Evolutionary conservation across 2,329 filamentous ascomycete genomes (phyloP).

Genomic region (Rhynchosporium agropyri): DNA sequence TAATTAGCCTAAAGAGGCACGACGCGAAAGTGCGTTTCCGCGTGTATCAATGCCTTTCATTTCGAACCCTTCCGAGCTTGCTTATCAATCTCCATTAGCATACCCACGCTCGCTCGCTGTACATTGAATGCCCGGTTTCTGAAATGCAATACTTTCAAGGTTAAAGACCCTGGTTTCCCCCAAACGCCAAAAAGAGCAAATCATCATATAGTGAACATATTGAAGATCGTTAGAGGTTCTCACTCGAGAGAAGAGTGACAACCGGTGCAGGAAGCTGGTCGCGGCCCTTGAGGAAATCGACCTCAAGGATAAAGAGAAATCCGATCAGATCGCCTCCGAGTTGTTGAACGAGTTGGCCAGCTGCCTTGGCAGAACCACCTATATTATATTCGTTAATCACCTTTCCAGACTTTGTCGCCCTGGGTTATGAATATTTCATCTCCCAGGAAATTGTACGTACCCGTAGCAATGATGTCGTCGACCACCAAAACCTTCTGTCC

Average conservation of each 20-base stretch:
- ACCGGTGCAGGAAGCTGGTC: slow-evolving; percentile 85
- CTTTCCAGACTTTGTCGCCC: neutral
- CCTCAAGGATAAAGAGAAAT: slow-evolving; percentile 94
- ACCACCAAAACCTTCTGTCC: slow-evolving; percentile 92
- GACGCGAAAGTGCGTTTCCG: neutral
- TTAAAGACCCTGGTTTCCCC: neutral
- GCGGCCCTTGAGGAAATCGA: slow-evolving; percentile 88
- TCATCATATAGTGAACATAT: neutral
- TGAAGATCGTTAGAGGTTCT: neutral
- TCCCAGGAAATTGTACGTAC: slow-evolving; percentile 53
- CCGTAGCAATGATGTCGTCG: slow-evolving; percentile 98
- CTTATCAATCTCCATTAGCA: slow-evolving; percentile 1
- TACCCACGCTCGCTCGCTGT: neutral
- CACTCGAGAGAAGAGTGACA: slow-evolving; percentile 71
- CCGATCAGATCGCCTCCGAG: slow-evolving; percentile 84
- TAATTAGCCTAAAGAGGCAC: neutral
- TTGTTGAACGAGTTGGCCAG: slow-evolving; percentile 81
- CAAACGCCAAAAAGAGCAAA: slow-evolving; percentile 9
- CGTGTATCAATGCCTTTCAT: neutral
- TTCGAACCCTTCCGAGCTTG: neutral
- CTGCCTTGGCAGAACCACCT: slow-evolving; percentile 92
- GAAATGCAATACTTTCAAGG: slow-evolving; percentile 11
- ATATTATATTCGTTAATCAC: slow-evolving; percentile 22
- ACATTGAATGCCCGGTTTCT: neutral
- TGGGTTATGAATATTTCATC: neutral